Evolutionary conservation across 1,139 yeast species (phyloP), one percentile per base, ranked within the genome.

Genomic region (Diutina neorugosa): DNA sequence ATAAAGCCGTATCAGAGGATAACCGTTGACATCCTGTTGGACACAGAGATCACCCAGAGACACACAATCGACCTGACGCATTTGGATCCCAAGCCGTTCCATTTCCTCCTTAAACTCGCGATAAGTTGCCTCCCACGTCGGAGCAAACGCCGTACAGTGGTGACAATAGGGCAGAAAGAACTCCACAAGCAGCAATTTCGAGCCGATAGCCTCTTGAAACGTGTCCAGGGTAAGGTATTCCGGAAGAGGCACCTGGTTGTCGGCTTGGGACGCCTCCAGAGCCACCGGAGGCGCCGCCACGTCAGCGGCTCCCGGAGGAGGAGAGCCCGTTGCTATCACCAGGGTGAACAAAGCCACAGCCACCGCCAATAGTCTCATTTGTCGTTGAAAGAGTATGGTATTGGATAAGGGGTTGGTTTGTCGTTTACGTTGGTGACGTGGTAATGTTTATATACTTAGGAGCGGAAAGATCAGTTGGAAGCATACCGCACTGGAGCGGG

Each of bases 1-100:
- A 63, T 85, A 86, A 9, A 86, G 67, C 55, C 84, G 69, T 43
- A 86, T 66, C 50, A 71, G 69, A 11, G 95, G 95, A 60, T 76
- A 86, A 37, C 69, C 71, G 19, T 57, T 63, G 48, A 86, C 75
- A 11, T 73, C 71, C 65, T 86, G 89, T 25, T 81, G 68, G 16
- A 69, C 74, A 65, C 94, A 86, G 53, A 86, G 69, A 63, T 86
- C 93, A 11, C 90, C 91, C 63, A 80, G 78, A 52, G 76, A 83
- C 20, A 83, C 73, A 69, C 94, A 86, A 62, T 86, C 78, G 21
- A 86, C 91, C 62, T 85, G 93, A 54, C 76, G 71, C 77, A 85
- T 79, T 14, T 71, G 71, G 34, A 84, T 73, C 4, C 76, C 73
- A 54, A 76, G 59, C 25, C 65, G 55, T 51, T 76, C 70, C 57